phyloP scores from a whole-genome alignment of 73 alveolate species.

The Symbiodinium natans region DNA sequence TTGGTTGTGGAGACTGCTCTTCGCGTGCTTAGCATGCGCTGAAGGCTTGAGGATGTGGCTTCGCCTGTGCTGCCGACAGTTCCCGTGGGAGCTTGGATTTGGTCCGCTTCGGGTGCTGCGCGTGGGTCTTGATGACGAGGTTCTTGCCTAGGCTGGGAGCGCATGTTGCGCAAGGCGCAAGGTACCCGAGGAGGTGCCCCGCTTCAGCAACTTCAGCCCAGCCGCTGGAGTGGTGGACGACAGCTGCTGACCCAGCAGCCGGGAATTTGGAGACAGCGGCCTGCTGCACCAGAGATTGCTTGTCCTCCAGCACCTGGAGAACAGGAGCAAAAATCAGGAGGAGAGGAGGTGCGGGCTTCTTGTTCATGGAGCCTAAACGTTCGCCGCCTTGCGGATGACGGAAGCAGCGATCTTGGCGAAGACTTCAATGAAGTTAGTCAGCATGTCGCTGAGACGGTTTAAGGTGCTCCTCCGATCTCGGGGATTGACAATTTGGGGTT shows the following conservation, averaged over 20 bases:
- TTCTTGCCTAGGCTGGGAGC: not conserved
- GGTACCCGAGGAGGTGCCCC: too few relatives aligned
- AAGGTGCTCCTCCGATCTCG: not conserved
- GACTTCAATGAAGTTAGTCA: conserved; percentile 25
- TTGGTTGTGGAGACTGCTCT: not conserved
- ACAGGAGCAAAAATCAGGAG: not conserved
- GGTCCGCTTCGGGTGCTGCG: not conserved
- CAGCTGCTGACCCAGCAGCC: not conserved
- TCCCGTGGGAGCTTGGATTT: not conserved
- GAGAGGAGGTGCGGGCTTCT: not conserved
- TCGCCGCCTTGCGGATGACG: not conserved
- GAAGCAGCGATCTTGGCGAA: conserved; percentile 17
- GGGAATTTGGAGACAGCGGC: conserved; percentile 15
- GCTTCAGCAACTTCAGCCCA: too few relatives aligned
- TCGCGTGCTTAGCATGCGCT: not conserved
- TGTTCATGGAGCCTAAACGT: not conserved
- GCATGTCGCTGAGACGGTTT: conserved; percentile 24
- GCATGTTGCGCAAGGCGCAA: too few relatives aligned
- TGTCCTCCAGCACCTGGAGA: conserved; percentile 23
- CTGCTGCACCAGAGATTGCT: not conserved
- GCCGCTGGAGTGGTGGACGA: not conserved
- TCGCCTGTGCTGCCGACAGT: not conserved
- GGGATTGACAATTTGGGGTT: too few relatives aligned
- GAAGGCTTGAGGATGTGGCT: not conserved
- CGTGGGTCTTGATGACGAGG: conserved; percentile 17